phyloP scores from a whole-genome alignment of 2,329 filamentous ascomycete genomes.

The Alternaria tenuissima region DNA sequence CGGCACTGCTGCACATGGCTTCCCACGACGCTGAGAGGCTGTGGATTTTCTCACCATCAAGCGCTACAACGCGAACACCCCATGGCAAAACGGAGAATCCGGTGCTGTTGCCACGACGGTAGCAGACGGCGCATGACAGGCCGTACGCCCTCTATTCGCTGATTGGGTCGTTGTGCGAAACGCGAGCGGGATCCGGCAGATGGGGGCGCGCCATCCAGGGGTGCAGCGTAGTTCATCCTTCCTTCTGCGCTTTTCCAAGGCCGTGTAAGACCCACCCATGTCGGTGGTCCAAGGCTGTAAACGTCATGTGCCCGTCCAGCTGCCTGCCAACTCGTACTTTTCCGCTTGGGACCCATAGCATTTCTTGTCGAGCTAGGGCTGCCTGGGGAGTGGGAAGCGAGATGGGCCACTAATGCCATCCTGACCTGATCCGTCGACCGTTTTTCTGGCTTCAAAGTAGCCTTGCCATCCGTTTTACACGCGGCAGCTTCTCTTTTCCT shows the following conservation, averaged over 20 bases:
- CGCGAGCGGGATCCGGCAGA: slow-evolving; percentile 36
- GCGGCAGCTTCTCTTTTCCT: slow-evolving; percentile 14
- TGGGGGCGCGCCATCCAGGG: slow-evolving; percentile 30
- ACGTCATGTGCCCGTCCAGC: slow-evolving; percentile 46
- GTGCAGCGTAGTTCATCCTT: slow-evolving; percentile 29
- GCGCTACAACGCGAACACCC: slow-evolving; percentile 20
- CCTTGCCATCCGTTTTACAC: slow-evolving; percentile 23
- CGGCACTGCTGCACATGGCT: neutral
- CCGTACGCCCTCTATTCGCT: neutral
- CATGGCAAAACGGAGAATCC: slow-evolving; percentile 19
- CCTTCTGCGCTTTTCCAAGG: slow-evolving; percentile 28
- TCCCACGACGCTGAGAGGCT: slow-evolving; percentile 6
- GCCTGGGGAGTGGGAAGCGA: slow-evolving; percentile 28
- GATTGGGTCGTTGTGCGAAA: slow-evolving; percentile 29
- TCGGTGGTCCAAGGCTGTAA: slow-evolving; percentile 31
- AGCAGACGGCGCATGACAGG: slow-evolving; percentile 18
- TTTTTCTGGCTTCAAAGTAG: slow-evolving; percentile 32
- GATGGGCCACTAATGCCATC: slow-evolving; percentile 37
- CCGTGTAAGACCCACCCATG: slow-evolving; percentile 38
- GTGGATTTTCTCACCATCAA: slow-evolving; percentile 13
- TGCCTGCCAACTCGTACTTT: slow-evolving; percentile 21
- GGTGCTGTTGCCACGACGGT: slow-evolving; percentile 38
- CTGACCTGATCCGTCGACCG: slow-evolving; percentile 34
- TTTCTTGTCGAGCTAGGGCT: slow-evolving; percentile 29
- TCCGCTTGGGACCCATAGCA: slow-evolving; percentile 33